phyloP scores from a whole-genome alignment of 2,329 filamentous ascomycete species.

The Trichoderma sp. region DNA sequence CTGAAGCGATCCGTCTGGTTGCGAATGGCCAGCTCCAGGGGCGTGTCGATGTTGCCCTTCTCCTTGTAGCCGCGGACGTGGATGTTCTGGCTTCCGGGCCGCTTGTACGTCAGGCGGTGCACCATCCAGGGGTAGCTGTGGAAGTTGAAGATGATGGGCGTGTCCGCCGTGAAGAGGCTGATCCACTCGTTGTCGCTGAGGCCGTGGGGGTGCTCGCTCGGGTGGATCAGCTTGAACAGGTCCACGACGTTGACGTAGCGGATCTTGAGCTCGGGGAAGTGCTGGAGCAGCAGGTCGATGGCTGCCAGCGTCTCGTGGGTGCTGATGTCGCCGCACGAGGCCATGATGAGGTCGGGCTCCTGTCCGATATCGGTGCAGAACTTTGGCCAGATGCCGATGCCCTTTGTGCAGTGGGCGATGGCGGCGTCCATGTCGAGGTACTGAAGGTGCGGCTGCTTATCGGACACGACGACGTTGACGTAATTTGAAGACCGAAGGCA shows the following conservation, averaged over 20 bases:
- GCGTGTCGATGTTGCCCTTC: slow-evolving; percentile 84
- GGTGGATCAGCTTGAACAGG: slow-evolving; percentile 75
- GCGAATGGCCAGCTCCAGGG: slow-evolving; percentile 74
- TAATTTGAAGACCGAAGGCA: slow-evolving; percentile 75
- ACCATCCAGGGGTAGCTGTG: slow-evolving; percentile 82
- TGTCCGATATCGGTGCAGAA: slow-evolving; percentile 69
- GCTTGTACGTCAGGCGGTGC: slow-evolving; percentile 75
- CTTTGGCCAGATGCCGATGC: slow-evolving; percentile 75
- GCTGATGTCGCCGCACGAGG: slow-evolving; percentile 72
- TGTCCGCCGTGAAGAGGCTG: slow-evolving; percentile 71
- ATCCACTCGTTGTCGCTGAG: slow-evolving; percentile 67
- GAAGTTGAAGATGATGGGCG: slow-evolving; percentile 80
- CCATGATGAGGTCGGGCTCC: slow-evolving; percentile 76
- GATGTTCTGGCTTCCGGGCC: slow-evolving; percentile 66
- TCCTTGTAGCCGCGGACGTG: slow-evolving; percentile 79
- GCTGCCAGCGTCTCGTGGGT: slow-evolving; percentile 76
- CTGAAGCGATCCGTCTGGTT: slow-evolving; percentile 79
- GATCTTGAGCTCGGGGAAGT: slow-evolving; percentile 72
- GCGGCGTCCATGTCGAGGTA: slow-evolving; percentile 74
- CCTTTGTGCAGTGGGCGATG: slow-evolving; percentile 75
- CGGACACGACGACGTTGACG: slow-evolving; percentile 78
- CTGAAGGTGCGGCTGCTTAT: slow-evolving; percentile 79
- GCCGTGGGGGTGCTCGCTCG: slow-evolving; percentile 72
- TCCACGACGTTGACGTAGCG: slow-evolving; percentile 81
- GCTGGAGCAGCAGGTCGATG: slow-evolving; percentile 69